Base-by-base conservation (phyloP, 805 yeast genomes). In the Myxozyma udenii region DNA sequence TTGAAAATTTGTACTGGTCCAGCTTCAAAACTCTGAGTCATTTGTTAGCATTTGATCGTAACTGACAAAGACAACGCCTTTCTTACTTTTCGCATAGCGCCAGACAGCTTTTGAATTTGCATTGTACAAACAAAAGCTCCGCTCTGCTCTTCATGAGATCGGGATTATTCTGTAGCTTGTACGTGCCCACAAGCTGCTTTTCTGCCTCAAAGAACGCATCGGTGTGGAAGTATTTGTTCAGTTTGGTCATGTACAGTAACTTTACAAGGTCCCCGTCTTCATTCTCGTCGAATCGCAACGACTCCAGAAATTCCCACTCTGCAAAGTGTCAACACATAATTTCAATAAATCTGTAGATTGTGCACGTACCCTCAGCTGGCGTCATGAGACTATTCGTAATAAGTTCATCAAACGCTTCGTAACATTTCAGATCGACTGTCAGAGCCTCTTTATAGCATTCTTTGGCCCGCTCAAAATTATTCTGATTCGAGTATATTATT, bases 371-470 rank as follows among this genome's bases (percentile, higher is more conserved):
- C 63, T 91, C 97, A 16, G 73, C 68, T 0, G 97, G 95, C 0
- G 93, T 78, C 69, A 91, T 71, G 61, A 88, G 75, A 63, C 83
- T 84, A 60, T 85, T 84, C 39, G 77, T 71, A 1, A 86, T 77
- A 45, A 91, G 75, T 64, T 85, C 89, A 61, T 86, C 80, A 66
- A 88, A 88, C 0, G 98, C 97, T 61, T 91, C 98, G 66, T 74
- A 91, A 68, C 97, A 93, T 66, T 89, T 87, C 5, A 86, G 89
- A 67, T 91, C 98, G 1, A 87, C 87, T 59, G 79, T 61, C 0
- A 90, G 81, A 0, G 98, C 96, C 63, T 88, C 96, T 63, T 82
- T 81, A 62, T 81, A 89, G 46, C 93, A 84, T 48, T 85, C 89
- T 62, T 86, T 88, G 0, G 98, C 98, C 55, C 78, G 75, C 19